A percentile compares a stretch with the other conserved stretches of the same genome.
Evolutionary conservation across 352 stramenopile species (phyloP).

Genomic region (Pythium phragmiticola): DNA sequence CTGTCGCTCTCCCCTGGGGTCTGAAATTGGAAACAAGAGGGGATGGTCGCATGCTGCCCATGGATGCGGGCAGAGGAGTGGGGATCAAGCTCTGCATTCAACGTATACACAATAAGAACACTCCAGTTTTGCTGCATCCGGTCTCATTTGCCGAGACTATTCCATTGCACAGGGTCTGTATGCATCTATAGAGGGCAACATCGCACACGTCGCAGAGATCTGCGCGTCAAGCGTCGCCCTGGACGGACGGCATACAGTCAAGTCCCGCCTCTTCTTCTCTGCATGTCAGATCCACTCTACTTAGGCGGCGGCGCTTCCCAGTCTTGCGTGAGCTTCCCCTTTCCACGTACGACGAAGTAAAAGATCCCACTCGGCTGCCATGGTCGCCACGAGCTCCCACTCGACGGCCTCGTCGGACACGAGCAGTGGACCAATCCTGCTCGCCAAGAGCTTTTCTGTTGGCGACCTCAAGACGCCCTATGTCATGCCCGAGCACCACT

Average conservation of each 20-base stretch:
- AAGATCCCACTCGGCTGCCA: neutral
- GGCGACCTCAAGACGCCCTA: slow-evolving; percentile 10
- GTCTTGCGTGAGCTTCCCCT: neutral
- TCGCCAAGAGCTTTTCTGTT: slow-evolving; percentile 7
- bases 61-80: neutral
- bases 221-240: slow-evolving; percentile 8
- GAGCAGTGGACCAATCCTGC: slow-evolving; percentile 9
- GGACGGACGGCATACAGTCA: neutral
- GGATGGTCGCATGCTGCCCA: neutral
- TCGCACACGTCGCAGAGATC: slow-evolving; percentile 16
- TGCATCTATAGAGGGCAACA: neutral
- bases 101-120: too few species aligned
- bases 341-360: neutral
- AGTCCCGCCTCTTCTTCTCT: neutral
- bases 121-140: too few species aligned
- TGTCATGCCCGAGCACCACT: slow-evolving; percentile 27
- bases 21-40: neutral
- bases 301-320: slow-evolving; percentile 1
- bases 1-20: neutral
- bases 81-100: too few species aligned
- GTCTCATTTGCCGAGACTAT: neutral
- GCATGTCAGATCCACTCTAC: slow-evolving; percentile 3
- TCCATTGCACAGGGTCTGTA: neutral
- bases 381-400: slow-evolving; percentile 31
- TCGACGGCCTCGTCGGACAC: slow-evolving; percentile 8